Evolutionary conservation across 441 rosid species (phyloP).

Genomic region (Bocquillonia castaneifolia): DNA sequence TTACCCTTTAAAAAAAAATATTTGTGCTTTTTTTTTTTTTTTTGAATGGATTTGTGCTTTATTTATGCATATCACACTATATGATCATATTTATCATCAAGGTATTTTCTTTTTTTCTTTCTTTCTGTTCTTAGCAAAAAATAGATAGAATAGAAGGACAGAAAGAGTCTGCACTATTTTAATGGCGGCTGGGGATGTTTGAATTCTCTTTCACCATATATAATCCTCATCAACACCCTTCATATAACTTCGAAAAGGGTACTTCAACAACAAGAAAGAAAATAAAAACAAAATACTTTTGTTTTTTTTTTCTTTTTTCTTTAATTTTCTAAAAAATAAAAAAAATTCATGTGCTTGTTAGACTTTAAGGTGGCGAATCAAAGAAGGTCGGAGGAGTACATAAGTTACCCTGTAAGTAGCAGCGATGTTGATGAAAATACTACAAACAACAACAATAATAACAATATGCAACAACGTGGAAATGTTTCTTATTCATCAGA

Average conservation of each 20-base stretch:
- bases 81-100: not conserved
- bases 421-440: conserved; percentile 17
- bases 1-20: not conserved
- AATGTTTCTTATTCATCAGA: too few species aligned
- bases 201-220: conserved; percentile 20
- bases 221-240: not conserved
- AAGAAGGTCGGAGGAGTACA: conserved; percentile 31
- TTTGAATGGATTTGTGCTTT: not conserved
- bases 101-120: not conserved
- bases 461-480: too few species aligned
- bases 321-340: not conserved
- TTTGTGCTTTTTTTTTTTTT: not conserved
- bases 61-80: not conserved
- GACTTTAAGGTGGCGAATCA: conserved; percentile 51
- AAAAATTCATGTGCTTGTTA: conserved; percentile 31
- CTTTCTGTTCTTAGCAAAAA: too few species aligned
- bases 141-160: too few species aligned
- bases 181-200: conserved; percentile 23
- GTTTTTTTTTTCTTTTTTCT: not conserved
- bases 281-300: not conserved
- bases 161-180: conserved; percentile 8
- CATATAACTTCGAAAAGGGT: not conserved
- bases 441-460: not conserved
- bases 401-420: conserved; percentile 19
- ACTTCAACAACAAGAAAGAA: not conserved